Percentiles rank a stretch among this genome's conserved stretches.
Evolutionary conservation across 148 eudicot genomes (phyloP).

Genomic region (Mesembryanthemum crystallinum): DNA sequence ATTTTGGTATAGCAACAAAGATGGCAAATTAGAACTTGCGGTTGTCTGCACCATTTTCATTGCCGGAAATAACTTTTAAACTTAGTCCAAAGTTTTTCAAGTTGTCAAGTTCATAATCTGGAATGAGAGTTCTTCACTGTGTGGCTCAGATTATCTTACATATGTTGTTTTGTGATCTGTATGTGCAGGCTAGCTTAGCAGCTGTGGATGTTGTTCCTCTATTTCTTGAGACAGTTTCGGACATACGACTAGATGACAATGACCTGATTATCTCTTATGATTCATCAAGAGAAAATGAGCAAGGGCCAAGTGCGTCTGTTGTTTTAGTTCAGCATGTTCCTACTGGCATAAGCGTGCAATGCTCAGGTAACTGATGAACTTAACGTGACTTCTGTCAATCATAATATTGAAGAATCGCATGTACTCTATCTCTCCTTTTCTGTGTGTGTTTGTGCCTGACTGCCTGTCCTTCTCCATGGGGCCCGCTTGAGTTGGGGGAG

Average conservation of each 20-base stretch:
- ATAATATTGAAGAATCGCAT: background rate
- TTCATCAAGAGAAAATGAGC: slow-evolving; percentile 28
- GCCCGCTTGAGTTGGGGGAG: background rate
- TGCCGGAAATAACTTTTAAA: background rate
- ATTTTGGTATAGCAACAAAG: background rate
- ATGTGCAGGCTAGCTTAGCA: slow-evolving; percentile 56
- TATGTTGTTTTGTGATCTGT: background rate
- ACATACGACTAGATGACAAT: slow-evolving; percentile 45
- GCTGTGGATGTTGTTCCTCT: slow-evolving; percentile 80
- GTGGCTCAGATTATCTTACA: background rate
- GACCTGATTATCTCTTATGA: slow-evolving; percentile 50
- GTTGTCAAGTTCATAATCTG: too few relatives aligned
- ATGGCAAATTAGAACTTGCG: background rate
- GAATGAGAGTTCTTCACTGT: background rate
- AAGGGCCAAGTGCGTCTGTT: slow-evolving; percentile 26
- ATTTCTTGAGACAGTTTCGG: slow-evolving; percentile 58
- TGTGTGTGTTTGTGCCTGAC: too few relatives aligned
- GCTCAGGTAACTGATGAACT: slow-evolving; percentile 49
- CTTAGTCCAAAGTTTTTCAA: background rate
- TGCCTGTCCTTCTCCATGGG: background rate
- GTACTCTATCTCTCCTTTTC: background rate
- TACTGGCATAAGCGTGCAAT: slow-evolving; percentile 69
- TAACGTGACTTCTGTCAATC: background rate
- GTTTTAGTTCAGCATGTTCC: slow-evolving; percentile 64
- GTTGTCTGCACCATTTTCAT: background rate